Base-by-base conservation (phyloP, 2,329 filamentous ascomycete species). In the Arthrobotrys musiformis region DNA sequence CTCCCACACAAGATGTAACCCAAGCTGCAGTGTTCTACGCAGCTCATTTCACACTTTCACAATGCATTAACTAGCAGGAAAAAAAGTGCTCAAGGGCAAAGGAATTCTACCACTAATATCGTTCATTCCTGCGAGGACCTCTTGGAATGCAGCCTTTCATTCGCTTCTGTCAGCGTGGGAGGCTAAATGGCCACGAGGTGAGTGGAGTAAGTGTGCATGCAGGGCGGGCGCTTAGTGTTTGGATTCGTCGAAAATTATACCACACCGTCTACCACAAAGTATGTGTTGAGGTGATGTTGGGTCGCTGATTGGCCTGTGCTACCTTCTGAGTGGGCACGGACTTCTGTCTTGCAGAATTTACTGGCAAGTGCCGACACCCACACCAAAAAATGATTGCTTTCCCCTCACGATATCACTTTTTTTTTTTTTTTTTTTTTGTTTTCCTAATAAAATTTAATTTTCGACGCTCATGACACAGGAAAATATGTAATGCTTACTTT, bases 161-260 rank as follows among this genome's bases (percentile, higher is more conserved):
- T 76, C 72, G 72, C 72, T 76, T 69, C 72, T 68, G 60, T 69
- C 68, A 64, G 67, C 67, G 56, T 62, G 58, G 58, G 40, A 76
- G 72, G 72, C 72, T 76, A 76, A 64, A 76, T 75, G 72, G 64
- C 72, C 72, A 76, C 64, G 72, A 76, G 72, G 64, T 69, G 48
- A 42, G 58, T 63, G 64, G 62, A 63, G 54, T 40, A 35, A 56
- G 11, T 28, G 22, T 60, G 54, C 62, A 73, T 73, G 54, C 63
- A 62, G 37, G 63, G 56, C 5, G 63, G 58, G 72, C 70, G 70
- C 72, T 69, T 72, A 64, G 56, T 76, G 64, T 69, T 76, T 70
- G 58, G 40, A 61, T 42, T 58, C 24, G 33, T 44, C 37, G 35
- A 64, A 72, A 40, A 60, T n/a, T 58, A 63, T 24, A 64, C 60